phyloP scores from a whole-genome alignment of 2,329 filamentous ascomycete genomes.

The Diaporthe caulivora region DNA sequence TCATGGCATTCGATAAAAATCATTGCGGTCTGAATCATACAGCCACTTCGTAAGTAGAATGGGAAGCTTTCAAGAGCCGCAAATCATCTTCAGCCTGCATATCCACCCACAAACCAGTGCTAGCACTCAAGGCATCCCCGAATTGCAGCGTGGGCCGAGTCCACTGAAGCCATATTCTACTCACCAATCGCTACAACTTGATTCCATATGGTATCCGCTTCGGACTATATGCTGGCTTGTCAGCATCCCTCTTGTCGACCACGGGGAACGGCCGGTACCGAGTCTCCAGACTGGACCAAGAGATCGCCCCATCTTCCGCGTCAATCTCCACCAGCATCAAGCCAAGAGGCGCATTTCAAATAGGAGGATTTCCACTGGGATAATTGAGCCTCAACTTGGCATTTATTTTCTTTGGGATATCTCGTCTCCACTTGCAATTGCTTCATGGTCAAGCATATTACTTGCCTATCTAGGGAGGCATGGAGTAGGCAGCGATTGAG shows the following conservation, averaged over 20 bases:
- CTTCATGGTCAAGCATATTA: background rate
- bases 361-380: background rate
- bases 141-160: background rate
- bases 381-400: background rate
- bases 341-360: constrained; percentile 6
- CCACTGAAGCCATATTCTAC: background rate
- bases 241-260: background rate
- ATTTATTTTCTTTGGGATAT: background rate
- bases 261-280: background rate
- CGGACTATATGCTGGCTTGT: constrained; percentile 15
- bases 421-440: background rate
- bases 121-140: background rate
- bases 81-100: background rate
- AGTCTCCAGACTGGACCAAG: background rate
- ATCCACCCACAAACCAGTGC: background rate
- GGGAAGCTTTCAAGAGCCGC: background rate
- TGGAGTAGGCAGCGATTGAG: background rate
- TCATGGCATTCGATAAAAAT: background rate
- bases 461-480: background rate
- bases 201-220: background rate
- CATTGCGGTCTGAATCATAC: background rate
- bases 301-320: background rate
- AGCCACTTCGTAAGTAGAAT: background rate
- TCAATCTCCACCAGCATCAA: background rate
- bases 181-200: background rate